Conservation (phyloP, 2,329 filamentous ascomycete species). For the Fusarium gaditjirri region DNA sequence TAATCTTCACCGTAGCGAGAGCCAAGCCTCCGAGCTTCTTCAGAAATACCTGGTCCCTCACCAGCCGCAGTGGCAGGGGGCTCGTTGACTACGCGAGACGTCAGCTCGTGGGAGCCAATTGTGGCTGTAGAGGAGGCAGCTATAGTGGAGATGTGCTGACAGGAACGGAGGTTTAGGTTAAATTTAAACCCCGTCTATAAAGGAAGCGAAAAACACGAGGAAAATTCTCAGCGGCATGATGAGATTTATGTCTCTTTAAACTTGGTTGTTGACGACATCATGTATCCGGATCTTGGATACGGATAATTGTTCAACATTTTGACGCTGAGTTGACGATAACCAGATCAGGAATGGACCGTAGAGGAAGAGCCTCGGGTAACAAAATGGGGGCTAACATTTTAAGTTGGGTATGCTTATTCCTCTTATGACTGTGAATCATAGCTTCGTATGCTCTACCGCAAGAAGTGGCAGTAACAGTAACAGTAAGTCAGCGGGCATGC, state of each 20-base stretch:
- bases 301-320: not conserved
- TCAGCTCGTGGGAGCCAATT: constrained; percentile 33
- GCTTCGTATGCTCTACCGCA: not conserved
- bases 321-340: constrained; percentile 10
- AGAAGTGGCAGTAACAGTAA: not conserved
- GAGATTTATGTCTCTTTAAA: not conserved
- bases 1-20: not conserved
- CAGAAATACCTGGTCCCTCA: not conserved
- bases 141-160: constrained; percentile 29
- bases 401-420: not conserved
- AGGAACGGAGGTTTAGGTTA: not conserved
- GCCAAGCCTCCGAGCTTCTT: constrained; percentile 7
- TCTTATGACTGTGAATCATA: not conserved
- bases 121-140: constrained; percentile 30
- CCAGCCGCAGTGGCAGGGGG: constrained; percentile 6
- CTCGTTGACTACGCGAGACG: constrained; percentile 12
- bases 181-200: not conserved
- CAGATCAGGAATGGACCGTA: constrained; percentile 16
- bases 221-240: not conserved
- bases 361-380: constrained; percentile 16
- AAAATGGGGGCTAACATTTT: not conserved
- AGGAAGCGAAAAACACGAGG: not conserved
- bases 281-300: constrained; percentile 1
- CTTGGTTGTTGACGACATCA: not conserved
- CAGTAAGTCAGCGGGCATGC: not conserved